Evolutionary conservation across 345 rosid genomes (phyloP), one percentile per base, ranked within the genome.

Genomic region (Dovyalis caffra): DNA sequence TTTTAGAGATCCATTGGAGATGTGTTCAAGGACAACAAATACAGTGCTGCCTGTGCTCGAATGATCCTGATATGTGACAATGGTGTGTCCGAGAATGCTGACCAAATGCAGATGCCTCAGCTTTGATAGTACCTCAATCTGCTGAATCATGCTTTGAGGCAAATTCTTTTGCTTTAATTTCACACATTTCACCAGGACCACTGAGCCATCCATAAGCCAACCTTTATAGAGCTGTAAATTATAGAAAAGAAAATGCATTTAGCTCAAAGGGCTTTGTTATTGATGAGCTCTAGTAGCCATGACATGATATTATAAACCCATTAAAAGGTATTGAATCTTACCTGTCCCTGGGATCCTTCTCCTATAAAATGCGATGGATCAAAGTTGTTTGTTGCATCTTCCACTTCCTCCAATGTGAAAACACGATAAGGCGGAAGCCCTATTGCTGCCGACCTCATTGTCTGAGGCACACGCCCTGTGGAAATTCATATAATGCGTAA

Each of bases 21-120:
- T 70, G 79, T 91, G 82, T 72, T 95, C 95, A 66, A 90, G 88
- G 70, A 95, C 87, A 31, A 92, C 76, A 64, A 90, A 95, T 64
- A 91, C 84, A 0, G 88, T 86, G 82, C 77, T 82, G 26, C 81
- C 70, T 28, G 83, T 74, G 33, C 85, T 87, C 61, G 91, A 86
- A 77, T 89, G 95, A 40, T 91, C 97, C 84, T 89, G 91, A 72
- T 85, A 85, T 74, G 88, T 86, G 21, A 85, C 93, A 10, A 90
- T 81, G 78, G 94, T 90, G 71, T 95, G 97, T 76, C 99, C 99
- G 31, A 92, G 89, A 84, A 90, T 87, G 40, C 97, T 90, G 71
- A 87, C 94, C 85, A 95, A 80, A 83, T 92, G 91, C 78, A 86
- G 72, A 78, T 95, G 97, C 79, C 99, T 89, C 31, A 95, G 84